These are phyloP conservation scores for Cutaneotrichosporon sp. DNA, from an alignment of 1,284 basidiomycete species.

Conservation along the genomic window DNA sequence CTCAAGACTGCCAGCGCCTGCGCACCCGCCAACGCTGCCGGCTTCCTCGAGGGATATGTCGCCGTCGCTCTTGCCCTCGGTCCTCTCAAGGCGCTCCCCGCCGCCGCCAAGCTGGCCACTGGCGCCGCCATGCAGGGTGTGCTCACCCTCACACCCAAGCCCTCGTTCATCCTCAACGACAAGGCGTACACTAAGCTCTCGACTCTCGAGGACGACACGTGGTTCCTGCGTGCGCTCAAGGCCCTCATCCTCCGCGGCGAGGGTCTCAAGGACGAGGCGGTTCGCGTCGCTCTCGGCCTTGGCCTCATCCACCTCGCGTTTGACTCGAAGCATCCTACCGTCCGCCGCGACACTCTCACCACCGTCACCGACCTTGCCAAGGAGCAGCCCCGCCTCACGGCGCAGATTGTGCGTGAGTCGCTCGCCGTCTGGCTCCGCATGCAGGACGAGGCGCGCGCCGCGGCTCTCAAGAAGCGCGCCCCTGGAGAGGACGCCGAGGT, in stretches of 20 bases:
- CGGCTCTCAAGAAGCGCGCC: slow-evolving; percentile 26
- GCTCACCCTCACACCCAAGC: slow-evolving; percentile 61
- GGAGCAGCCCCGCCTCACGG: slow-evolving; percentile 58
- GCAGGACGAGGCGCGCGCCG: slow-evolving; percentile 35
- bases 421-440: slow-evolving; percentile 51
- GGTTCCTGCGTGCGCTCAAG: slow-evolving; percentile 72
- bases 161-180: slow-evolving; percentile 82
- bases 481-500: slow-evolving; percentile 36
- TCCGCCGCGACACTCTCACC: slow-evolving; percentile 59
- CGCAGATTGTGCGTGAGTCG: slow-evolving; percentile 62
- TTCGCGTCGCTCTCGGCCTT: slow-evolving; percentile 65
- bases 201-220: slow-evolving; percentile 67
- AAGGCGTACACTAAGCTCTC: slow-evolving; percentile 76
- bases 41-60: slow-evolving; percentile 80
- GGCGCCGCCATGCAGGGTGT: slow-evolving; percentile 48
- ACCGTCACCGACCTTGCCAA: slow-evolving; percentile 55
- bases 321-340: slow-evolving; percentile 60
- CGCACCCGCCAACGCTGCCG: slow-evolving; percentile 63
- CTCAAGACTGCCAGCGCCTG: slow-evolving; percentile 60
- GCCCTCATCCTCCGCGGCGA: slow-evolving; percentile 60
- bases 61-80: slow-evolving; percentile 70
- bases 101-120: slow-evolving; percentile 33
- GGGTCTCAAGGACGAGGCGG: slow-evolving; percentile 61
- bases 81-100: slow-evolving; percentile 53
- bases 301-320: slow-evolving; percentile 69